These are phyloP conservation scores for Yarrowia sp. DNA, from an alignment of 805 yeast species.

Conservation along the genomic window DNA sequence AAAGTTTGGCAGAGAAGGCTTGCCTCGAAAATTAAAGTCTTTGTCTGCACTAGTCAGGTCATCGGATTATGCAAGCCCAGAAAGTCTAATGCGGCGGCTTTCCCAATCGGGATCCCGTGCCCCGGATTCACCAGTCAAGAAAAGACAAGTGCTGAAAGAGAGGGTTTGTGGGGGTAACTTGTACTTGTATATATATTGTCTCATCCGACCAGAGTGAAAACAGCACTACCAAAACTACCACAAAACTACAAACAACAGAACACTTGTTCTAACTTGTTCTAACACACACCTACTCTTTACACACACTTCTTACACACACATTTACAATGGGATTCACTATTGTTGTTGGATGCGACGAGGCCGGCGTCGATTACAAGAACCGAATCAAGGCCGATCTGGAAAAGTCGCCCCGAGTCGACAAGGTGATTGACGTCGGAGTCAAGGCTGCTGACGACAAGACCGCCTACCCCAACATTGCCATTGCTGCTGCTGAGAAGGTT, in stretches of 20 bases:
- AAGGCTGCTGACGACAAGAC: conserved; percentile 48
- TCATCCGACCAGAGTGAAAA: no score
- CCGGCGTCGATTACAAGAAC: conserved; percentile 56
- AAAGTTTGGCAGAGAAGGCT: not conserved
- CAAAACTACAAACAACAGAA: no score
- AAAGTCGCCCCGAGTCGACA: conserved; percentile 47
- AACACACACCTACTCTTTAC: not conserved
- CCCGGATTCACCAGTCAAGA: not conserved
- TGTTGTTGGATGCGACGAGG: conserved; percentile 56
- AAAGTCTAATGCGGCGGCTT: conserved; percentile 26
- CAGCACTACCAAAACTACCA: no score
- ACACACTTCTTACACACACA: conserved; percentile 12
- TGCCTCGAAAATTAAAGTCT: conserved; percentile 11
- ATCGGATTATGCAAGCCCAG: conserved; percentile 24
- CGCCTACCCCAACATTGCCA: conserved; percentile 56
- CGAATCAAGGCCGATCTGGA: conserved; percentile 52
- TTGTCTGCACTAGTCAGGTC: conserved; percentile 21
- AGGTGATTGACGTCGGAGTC: conserved; percentile 55
- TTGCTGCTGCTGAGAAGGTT: conserved; percentile 55
- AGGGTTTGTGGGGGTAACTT: not conserved
- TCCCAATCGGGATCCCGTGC: conserved; percentile 23
- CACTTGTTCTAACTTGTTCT: no score
- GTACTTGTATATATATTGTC: not conserved
- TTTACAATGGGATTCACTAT: conserved; percentile 45
- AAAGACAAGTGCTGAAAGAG: not conserved